Percentiles rank a stretch among this genome's conserved stretches.
These are phyloP conservation scores for Lachancea waltii DNA, from an alignment of 805 yeast genomes.

Conservation along the genomic window DNA sequence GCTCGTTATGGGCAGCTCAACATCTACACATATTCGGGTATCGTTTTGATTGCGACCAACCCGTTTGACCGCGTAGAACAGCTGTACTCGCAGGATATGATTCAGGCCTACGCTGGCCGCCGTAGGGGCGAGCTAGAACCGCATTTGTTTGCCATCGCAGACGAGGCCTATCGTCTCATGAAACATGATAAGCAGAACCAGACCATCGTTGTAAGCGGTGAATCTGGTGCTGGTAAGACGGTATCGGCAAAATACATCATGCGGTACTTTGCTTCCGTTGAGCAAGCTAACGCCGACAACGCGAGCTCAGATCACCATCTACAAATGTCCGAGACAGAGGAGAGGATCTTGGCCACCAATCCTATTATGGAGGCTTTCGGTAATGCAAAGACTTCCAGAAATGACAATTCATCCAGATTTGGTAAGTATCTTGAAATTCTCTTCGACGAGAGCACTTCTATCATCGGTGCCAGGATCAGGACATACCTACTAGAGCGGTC, in stretches of 20 bases:
- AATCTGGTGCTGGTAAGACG: slow-evolving; percentile 98
- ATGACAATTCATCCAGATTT: slow-evolving; percentile 89
- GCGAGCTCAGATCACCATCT: slow-evolving; percentile 28
- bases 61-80: slow-evolving; percentile 93
- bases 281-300: slow-evolving; percentile 36
- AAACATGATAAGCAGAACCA: slow-evolving; percentile 77
- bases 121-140: slow-evolving; percentile 95
- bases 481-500: slow-evolving; percentile 91
- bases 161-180: slow-evolving; percentile 95
- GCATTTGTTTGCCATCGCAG: slow-evolving; percentile 95
- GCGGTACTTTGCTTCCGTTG: slow-evolving; percentile 96
- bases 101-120: slow-evolving; percentile 90
- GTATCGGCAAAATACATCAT: slow-evolving; percentile 94
- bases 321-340: slow-evolving; percentile 86
- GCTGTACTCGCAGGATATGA: slow-evolving; percentile 83
- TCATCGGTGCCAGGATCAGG: slow-evolving; percentile 91
- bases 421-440: slow-evolving; percentile 90
- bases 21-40: slow-evolving; percentile 94
- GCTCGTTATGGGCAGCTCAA: slow-evolving; percentile 83
- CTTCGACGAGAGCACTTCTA: slow-evolving; percentile 66
- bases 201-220: slow-evolving; percentile 95
- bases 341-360: slow-evolving; percentile 91
- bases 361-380: slow-evolving; percentile 90
- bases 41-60: slow-evolving; percentile 91
- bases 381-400: slow-evolving; percentile 87